Base-by-base conservation (phyloP, 371 early-diverging fungal genomes). In the Syncephalastrum racemosum region DNA sequence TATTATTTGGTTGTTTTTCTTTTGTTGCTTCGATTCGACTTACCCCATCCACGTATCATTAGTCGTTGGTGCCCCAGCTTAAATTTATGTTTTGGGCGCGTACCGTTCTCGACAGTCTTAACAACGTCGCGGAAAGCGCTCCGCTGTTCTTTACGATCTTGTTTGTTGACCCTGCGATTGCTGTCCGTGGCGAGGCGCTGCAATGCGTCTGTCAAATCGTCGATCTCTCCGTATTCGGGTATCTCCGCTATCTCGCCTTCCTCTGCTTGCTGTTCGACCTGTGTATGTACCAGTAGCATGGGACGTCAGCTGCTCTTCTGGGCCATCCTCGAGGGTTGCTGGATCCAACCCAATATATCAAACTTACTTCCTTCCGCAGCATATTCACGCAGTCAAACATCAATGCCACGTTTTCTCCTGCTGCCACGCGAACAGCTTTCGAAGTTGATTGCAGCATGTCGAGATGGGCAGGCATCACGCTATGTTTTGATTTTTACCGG, bases 391-490 rank as follows among this genome's bases (percentile, higher is more conserved):
- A 73, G 59, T 83, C 84, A 50, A 87, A 78, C 74, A 88, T 75
- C 41, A 89, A 64, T 0, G 89, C 91, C 64, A 88, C 80, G 64
- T 88, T 84, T 74, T 89, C 86, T 20, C 88, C 90, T 3, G 85
- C 79, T 12, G 87, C 84, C 2, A 89, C 79, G 5, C 90, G 81
- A 6, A 85, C 81, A 10, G 83, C 85, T 22, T 87, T 79, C 12
- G 71, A 58, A 4, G 79, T 63, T 19, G 81, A 79, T 7, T 80
- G 80, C 16, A 90, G 73, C 24, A 81, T 65, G n/a, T 68, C 70
- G 19, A 73, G 57, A 56, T 81, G 83, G 2, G 58, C 63, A 49
- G 56, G 70, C 63, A 59, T 74, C 0, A 67, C 59, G 20, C 71
- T 70, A 43, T 39, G 42, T 25, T 46, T 50, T 50, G 43, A 41